Evolutionary conservation across 106 monocot species (phyloP), one percentile per base, ranked within the genome.

Genomic region (Phalaenopsis aphrodite): DNA sequence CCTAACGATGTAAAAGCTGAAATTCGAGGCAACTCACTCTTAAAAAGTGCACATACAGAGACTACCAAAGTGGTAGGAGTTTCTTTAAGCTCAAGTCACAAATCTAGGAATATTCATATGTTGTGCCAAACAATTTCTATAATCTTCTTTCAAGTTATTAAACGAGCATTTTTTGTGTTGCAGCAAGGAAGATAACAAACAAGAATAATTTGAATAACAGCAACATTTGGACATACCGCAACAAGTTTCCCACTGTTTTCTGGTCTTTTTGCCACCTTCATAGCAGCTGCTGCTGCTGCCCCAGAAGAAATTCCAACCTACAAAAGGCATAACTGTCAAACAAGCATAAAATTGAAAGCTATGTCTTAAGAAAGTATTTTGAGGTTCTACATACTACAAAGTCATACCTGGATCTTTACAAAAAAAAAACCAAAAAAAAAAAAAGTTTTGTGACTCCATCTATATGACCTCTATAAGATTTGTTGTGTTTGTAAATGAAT

Each of bases 301-400:
- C 96, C 96, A 79, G 94, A 97, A 42, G 96, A 97, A 84, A 97
- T 97, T 7, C 96, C 96, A 81, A 97, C 96, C 96, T 96, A 83
- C 56, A 83, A 23, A 41, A 23, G 21, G 72, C 14, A 78, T 39
- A 75, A 18, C 41, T 81, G 64, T 55, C 43, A 14, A 57, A 81
- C 24, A 45, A 58, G 24, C 43, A 21, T 21, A 65, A 4, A 65
- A 23, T 1, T 23, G 24, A 65, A 65, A 52, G 12, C 48, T 48
- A 48, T 52, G 12, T 52, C 52, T 52, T 52, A 48, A 48, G 48
- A 48, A 48, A 48, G 11, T 7, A 9, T 9, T 48, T 48, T 48
- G 48, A 48, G 48, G 11, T 48, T 11, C 9, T 48, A 48, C 48
- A 48, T 9, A 0, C 48, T 48, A 11, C 7, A 48, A 48, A 48